A percentile compares a stretch with the other conserved stretches of the same genome.
Evolutionary conservation across 2,329 filamentous ascomycete species (phyloP).

Genomic region (Fusarium siculi): DNA sequence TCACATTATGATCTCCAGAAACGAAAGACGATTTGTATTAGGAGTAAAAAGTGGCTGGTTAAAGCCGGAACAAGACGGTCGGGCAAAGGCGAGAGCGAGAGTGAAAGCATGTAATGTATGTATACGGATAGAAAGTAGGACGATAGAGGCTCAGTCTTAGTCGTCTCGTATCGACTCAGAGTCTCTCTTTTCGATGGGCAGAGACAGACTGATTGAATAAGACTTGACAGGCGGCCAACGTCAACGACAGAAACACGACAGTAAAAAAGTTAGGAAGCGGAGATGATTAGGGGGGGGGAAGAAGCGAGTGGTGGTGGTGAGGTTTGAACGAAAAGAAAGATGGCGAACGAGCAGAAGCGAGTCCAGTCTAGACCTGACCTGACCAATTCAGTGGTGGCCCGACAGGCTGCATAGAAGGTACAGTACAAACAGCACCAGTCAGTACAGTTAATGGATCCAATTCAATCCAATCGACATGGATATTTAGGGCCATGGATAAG

Average conservation of each 20-base stretch:
- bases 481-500: slow-evolving; percentile 3
- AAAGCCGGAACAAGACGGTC: slow-evolving; percentile 37
- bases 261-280: slow-evolving; percentile 19
- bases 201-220: slow-evolving; percentile 11
- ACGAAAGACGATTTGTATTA: slow-evolving; percentile 43
- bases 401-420: slow-evolving; percentile 14
- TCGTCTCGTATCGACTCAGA: neutral
- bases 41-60: slow-evolving; percentile 41
- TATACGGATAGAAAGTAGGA: slow-evolving; percentile 9
- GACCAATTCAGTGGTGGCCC: slow-evolving; percentile 29
- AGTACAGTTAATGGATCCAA: slow-evolving; percentile 30
- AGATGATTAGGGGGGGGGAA: slow-evolving; percentile 37
- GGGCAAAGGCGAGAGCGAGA: slow-evolving; percentile 36
- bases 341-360: slow-evolving; percentile 28
- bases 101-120: slow-evolving; percentile 31
- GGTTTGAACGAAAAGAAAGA: slow-evolving; percentile 41
- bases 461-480: slow-evolving; percentile 23
- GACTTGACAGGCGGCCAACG: slow-evolving; percentile 27
- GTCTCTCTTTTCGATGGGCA: slow-evolving; percentile 7
- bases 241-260: slow-evolving; percentile 38
- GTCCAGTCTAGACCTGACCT: slow-evolving; percentile 6
- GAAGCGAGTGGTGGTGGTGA: slow-evolving; percentile 38
- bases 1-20: slow-evolving; percentile 51
- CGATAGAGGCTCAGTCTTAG: slow-evolving; percentile 2
- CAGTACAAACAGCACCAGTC: neutral